These are phyloP conservation scores for Codiaeum variegatum DNA, from an alignment of 441 rosid genomes.

Conservation along the genomic window DNA sequence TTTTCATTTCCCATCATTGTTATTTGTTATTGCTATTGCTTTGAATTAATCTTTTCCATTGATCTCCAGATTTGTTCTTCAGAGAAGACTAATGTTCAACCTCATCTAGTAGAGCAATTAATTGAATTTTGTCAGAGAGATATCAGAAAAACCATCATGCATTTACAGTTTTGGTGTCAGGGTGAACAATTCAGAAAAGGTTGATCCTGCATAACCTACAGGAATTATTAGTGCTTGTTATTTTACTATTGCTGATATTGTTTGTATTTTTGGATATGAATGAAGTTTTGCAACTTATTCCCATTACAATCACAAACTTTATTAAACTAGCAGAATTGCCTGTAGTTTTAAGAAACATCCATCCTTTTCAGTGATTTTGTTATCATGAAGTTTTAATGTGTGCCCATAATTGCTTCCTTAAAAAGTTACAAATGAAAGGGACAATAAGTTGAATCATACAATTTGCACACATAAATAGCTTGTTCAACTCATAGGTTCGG, in stretches of 20 bases:
- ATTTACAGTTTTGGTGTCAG: constrained; percentile 93
- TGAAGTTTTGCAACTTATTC: background rate
- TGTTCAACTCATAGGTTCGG: constrained; percentile 3
- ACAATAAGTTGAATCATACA: background rate
- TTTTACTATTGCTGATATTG: background rate
- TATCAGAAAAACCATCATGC: constrained; percentile 76
- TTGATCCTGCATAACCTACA: constrained; percentile 22
- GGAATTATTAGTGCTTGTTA: background rate
- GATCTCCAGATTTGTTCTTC: constrained; percentile 61
- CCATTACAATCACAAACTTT: too few species aligned
- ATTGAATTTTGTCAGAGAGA: constrained; percentile 57
- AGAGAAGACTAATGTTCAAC: constrained; percentile 55
- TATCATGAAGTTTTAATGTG: background rate
- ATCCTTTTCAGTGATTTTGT: background rate
- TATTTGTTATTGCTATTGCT: background rate
- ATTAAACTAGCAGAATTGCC: background rate
- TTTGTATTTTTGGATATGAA: background rate
- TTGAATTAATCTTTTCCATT: constrained; percentile 11
- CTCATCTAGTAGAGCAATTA: constrained; percentile 50
- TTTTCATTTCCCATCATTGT: constrained; percentile 10
- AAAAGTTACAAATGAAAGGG: background rate
- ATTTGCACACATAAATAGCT: constrained; percentile 2
- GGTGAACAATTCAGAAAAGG: constrained; percentile 54
- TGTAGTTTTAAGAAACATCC: background rate
- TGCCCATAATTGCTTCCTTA: background rate